Conservation (phyloP, 2,329 filamentous ascomycete species). For the Cercospora berteroae region DNA sequence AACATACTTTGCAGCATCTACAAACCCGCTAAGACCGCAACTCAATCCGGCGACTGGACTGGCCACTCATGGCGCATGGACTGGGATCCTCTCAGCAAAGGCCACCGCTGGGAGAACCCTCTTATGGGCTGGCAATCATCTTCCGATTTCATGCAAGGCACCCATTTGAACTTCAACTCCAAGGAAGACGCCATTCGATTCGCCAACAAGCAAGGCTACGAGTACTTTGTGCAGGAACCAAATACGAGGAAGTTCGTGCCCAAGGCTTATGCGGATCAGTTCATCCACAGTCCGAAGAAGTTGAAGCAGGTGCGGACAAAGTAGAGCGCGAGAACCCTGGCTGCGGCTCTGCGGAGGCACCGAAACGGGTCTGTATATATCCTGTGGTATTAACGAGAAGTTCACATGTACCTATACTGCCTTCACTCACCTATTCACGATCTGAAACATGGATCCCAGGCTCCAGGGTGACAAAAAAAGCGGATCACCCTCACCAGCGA, state of each 20-base stretch:
- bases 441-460: neutral
- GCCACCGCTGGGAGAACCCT: conserved; percentile 96
- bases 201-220: conserved; percentile 97
- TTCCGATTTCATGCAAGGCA: conserved; percentile 91
- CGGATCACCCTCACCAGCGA: too few relatives aligned
- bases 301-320: conserved; percentile 80
- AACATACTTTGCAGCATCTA: conserved; percentile 67
- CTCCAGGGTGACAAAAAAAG: too few relatives aligned
- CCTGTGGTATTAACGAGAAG: conserved; percentile 8
- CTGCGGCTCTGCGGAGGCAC: neutral
- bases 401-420: neutral
- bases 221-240: conserved; percentile 98
- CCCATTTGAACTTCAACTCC: conserved; percentile 80
- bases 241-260: conserved; percentile 80
- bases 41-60: conserved; percentile 88
- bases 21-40: conserved; percentile 87
- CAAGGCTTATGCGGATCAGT: conserved; percentile 98
- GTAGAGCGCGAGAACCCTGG: conserved; percentile 51
- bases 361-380: conserved; percentile 5
- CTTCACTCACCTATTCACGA: neutral
- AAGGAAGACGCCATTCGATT: conserved; percentile 96
- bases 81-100: conserved; percentile 90
- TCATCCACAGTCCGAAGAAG: conserved; percentile 79
- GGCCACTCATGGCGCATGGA: conserved; percentile 92
- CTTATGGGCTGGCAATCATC: conserved; percentile 99